These are phyloP conservation scores for Nemania abortiva DNA, from an alignment of 2,329 filamentous ascomycete species.

Conservation along the genomic window DNA sequence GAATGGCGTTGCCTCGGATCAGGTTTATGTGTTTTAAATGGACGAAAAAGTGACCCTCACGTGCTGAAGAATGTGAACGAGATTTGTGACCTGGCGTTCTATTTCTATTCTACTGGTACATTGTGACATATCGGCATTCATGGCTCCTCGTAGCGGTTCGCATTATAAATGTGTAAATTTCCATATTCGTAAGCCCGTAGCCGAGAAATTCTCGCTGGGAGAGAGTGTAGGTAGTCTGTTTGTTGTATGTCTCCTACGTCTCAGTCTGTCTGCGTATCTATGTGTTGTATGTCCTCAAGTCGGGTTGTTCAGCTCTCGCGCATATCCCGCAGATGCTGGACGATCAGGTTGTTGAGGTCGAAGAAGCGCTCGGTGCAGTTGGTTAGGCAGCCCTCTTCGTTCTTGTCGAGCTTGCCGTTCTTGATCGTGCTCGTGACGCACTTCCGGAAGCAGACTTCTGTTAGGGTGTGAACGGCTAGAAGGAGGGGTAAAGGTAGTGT, in stretches of 20 bases:
- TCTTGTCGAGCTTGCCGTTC: constrained; percentile 76
- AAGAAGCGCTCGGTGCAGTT: constrained; percentile 97
- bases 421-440: constrained; percentile 84
- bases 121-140: constrained; percentile 14
- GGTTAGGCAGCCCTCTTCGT: constrained; percentile 84
- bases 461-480: constrained; percentile 66
- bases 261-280: not conserved
- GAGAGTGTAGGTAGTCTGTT: not conserved
- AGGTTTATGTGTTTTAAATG: constrained; percentile 52
- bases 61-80: constrained; percentile 36
- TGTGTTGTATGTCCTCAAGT: not conserved
- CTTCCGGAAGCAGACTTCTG: constrained; percentile 92
- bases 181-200: not conserved
- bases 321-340: constrained; percentile 82
- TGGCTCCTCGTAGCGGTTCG: constrained; percentile 5
- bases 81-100: constrained; percentile 19
- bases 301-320: constrained; percentile 49
- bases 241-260: not conserved
- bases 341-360: constrained; percentile 86
- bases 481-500: not conserved
- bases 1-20: constrained; percentile 52
- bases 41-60: constrained; percentile 50
- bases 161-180: constrained; percentile 2
- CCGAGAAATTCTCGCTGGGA: not conserved
- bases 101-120: constrained; percentile 31